Percentiles rank a stretch among this genome's conserved stretches.
Conservation (phyloP, 2,329 filamentous ascomycete genomes). For the Ophiostoma sp. region DNA sequence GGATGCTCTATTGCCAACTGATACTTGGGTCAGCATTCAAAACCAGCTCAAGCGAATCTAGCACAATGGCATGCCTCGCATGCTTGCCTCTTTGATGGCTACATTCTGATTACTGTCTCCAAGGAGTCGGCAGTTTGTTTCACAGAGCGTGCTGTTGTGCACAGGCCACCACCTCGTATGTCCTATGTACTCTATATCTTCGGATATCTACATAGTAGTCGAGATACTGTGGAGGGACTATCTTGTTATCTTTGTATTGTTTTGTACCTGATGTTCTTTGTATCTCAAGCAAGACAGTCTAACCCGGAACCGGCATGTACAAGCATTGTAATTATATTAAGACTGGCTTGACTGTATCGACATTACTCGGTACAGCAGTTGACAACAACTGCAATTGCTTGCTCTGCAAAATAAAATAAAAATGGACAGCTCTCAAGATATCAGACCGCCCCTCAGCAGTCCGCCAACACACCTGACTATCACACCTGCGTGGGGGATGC, state of each 20-base stretch:
- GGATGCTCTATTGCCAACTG: too few relatives aligned
- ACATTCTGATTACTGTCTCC: background rate
- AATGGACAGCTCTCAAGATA: background rate
- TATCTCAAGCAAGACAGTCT: too few relatives aligned
- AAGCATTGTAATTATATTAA: too few relatives aligned
- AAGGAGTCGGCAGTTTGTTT: conserved; percentile 5
- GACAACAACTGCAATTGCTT: too few relatives aligned
- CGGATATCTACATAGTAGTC: background rate
- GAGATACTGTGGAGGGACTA: background rate
- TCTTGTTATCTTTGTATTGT: too few relatives aligned
- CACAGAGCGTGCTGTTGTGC: background rate
- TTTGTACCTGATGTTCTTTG: too few relatives aligned
- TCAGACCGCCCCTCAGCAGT: background rate
- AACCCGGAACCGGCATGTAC: too few relatives aligned
- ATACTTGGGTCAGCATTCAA: too few relatives aligned
- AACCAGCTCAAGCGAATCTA: background rate
- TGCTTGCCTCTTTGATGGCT: background rate
- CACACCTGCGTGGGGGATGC: background rate
- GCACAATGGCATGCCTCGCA: background rate
- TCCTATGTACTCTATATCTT: background rate
- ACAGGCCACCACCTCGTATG: background rate
- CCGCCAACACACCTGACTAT: background rate
- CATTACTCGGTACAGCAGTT: too few relatives aligned
- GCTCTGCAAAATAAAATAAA: too few relatives aligned
- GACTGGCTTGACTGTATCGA: too few relatives aligned